Conservation (phyloP, 441 rosid genomes). For the Pelargonium exstipulatum region DNA sequence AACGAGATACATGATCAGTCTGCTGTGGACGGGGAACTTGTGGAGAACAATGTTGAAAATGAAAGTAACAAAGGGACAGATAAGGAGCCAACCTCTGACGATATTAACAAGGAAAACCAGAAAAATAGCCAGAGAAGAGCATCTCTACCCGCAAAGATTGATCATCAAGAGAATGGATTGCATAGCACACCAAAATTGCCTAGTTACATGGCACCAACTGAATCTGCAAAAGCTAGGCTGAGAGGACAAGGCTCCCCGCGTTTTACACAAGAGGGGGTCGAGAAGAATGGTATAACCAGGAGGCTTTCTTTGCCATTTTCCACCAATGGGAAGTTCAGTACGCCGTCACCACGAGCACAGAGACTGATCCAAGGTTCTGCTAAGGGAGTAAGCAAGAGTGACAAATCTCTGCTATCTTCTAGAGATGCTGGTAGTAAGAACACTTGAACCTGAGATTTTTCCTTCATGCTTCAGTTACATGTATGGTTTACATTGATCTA, state of each 20-base stretch:
- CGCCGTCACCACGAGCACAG: slow-evolving; percentile 55
- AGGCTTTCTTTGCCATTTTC: slow-evolving; percentile 68
- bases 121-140: slow-evolving; percentile 49
- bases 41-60: slow-evolving; percentile 31
- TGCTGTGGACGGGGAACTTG: slow-evolving; percentile 22
- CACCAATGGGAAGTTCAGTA: slow-evolving; percentile 38
- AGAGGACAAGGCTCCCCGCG: slow-evolving; percentile 61
- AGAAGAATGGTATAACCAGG: slow-evolving; percentile 40
- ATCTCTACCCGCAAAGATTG: slow-evolving; percentile 50
- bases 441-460: slow-evolving; percentile 3
- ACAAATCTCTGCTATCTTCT: slow-evolving; percentile 45
- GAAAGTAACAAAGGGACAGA: slow-evolving; percentile 31
- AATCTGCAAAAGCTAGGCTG: slow-evolving; percentile 60
- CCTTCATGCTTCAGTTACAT: background rate
- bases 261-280: slow-evolving; percentile 36
- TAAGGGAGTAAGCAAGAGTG: slow-evolving; percentile 38
- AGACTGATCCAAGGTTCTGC: slow-evolving; percentile 40
- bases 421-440: slow-evolving; percentile 58
- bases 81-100: slow-evolving; percentile 31
- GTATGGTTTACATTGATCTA: background rate
- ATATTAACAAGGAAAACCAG: slow-evolving; percentile 30
- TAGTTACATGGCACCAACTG: slow-evolving; percentile 83
- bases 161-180: slow-evolving; percentile 38
- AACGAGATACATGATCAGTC: background rate
- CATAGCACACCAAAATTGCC: slow-evolving; percentile 50